Percentiles rank a stretch among this genome's conserved stretches.
phyloP scores from a whole-genome alignment of 2,329 filamentous ascomycete species.

The Didymella glomerata region DNA sequence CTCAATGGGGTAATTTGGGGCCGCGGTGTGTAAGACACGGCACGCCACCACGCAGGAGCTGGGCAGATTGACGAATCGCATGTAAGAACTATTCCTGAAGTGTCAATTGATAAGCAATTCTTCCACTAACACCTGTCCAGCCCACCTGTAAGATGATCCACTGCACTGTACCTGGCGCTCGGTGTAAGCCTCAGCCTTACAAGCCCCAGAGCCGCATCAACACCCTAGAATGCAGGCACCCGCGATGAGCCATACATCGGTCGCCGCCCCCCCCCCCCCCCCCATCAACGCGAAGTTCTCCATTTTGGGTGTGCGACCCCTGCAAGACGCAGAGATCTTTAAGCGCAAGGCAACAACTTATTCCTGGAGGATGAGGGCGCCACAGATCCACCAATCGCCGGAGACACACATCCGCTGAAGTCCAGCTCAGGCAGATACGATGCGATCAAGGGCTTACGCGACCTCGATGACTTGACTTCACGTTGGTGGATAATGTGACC shows the following conservation, averaged over 20 bases:
- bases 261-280: constrained; percentile 5
- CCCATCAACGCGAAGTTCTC: neutral
- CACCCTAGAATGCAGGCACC: constrained; percentile 17
- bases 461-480: neutral
- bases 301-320: neutral
- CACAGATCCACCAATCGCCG: neutral
- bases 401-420: neutral
- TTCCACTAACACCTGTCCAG: neutral
- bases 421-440: constrained; percentile 7
- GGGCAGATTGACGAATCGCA: neutral
- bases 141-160: neutral
- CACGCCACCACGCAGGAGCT: constrained; percentile 7
- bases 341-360: constrained; percentile 2
- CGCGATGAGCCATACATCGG: neutral
- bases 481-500: neutral
- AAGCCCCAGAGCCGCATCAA: constrained; percentile 17
- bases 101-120: neutral
- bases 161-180: constrained; percentile 3
- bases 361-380: constrained; percentile 10
- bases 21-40: constrained; percentile 15
- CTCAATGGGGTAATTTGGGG: constrained; percentile 2
- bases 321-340: constrained; percentile 1
- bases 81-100: constrained; percentile 5
- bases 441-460: neutral
- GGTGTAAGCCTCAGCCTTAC: constrained; percentile 14